Conservation (phyloP, 1,284 basidiomycete species). For the Mycosarcoma mackinlayi region DNA sequence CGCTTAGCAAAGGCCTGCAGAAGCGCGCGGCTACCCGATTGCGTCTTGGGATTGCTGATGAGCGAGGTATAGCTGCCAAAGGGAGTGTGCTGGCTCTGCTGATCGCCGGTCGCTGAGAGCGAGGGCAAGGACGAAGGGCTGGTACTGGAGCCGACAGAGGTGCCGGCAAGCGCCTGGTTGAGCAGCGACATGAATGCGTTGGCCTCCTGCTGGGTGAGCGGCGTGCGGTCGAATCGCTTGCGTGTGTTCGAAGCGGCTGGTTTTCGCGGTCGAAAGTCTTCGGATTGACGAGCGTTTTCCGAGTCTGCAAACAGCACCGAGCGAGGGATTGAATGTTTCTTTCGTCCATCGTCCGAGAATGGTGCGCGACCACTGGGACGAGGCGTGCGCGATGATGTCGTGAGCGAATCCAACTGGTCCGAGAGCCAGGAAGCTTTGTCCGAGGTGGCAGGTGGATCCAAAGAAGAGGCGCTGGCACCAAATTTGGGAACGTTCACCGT, state of each 20-base stretch:
- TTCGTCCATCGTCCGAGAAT: background rate
- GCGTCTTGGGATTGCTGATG: constrained; percentile 27
- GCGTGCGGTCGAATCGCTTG: constrained; percentile 29
- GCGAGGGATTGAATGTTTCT: constrained; percentile 23
- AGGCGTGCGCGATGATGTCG: constrained; percentile 8
- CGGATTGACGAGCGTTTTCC: constrained; percentile 17
- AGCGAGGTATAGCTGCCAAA: constrained; percentile 45
- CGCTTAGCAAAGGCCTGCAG: constrained; percentile 38
- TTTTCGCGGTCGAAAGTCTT: constrained; percentile 21
- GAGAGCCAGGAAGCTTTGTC: constrained; percentile 26
- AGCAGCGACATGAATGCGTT: constrained; percentile 42
- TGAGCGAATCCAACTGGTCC: constrained; percentile 36
- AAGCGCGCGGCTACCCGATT: constrained; percentile 15
- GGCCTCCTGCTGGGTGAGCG: constrained; percentile 41
- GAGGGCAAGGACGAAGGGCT: background rate
- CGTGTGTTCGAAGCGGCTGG: background rate
- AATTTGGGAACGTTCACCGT: constrained; percentile 8
- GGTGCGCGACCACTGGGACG: constrained; percentile 5
- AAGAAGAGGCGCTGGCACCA: background rate
- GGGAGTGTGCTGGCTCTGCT: constrained; percentile 9
- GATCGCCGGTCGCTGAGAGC: background rate
- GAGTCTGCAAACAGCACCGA: constrained; percentile 44
- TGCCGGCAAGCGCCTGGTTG: constrained; percentile 31
- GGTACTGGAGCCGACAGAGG: background rate
- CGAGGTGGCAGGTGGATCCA: background rate